Evolutionary conservation across 208 protist genomes (phyloP).

Genomic region (Wallacemonas sp.): DNA sequence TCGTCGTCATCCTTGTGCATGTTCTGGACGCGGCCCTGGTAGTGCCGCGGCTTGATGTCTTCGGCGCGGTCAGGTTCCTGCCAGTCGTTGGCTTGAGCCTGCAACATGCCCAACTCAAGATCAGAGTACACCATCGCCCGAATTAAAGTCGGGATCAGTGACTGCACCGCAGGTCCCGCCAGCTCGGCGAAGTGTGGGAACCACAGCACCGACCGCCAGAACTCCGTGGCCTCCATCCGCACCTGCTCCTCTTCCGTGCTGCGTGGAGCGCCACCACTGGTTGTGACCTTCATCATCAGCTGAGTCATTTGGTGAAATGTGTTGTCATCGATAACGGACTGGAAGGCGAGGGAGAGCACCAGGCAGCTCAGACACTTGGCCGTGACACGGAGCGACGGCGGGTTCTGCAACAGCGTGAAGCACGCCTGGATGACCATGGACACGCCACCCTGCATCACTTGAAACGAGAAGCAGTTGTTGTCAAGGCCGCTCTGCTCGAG

Average conservation of each 20-base stretch:
- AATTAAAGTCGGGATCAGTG: conserved; percentile 81
- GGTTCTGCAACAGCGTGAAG: conserved; percentile 59
- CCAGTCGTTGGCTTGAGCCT: conserved; percentile 75
- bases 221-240: conserved; percentile 81
- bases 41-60: conserved; percentile 84
- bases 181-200: conserved; percentile 73
- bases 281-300: conserved; percentile 56
- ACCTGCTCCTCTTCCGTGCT: conserved; percentile 50
- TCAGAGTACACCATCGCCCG: conserved; percentile 90
- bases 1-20: conserved; percentile 50
- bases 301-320: conserved; percentile 51
- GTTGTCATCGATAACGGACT: conserved; percentile 49
- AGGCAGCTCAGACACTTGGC: conserved; percentile 63
- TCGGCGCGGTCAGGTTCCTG: conserved; percentile 79
- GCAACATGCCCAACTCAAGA: conserved; percentile 86
- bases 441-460: conserved; percentile 41
- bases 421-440: conserved; percentile 51
- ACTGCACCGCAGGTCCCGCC: conserved; percentile 37
- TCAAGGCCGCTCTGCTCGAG: conserved; percentile 70
- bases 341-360: conserved; percentile 62
- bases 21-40: conserved; percentile 50
- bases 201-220: conserved; percentile 74
- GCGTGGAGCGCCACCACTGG: conserved; percentile 17
- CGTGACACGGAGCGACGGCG: conserved; percentile 41
- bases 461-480: conserved; percentile 50